Evolutionary conservation across 2,329 filamentous ascomycete species (phyloP), one percentile per base, ranked within the genome.

Genomic region (Talaromyces sp.): DNA sequence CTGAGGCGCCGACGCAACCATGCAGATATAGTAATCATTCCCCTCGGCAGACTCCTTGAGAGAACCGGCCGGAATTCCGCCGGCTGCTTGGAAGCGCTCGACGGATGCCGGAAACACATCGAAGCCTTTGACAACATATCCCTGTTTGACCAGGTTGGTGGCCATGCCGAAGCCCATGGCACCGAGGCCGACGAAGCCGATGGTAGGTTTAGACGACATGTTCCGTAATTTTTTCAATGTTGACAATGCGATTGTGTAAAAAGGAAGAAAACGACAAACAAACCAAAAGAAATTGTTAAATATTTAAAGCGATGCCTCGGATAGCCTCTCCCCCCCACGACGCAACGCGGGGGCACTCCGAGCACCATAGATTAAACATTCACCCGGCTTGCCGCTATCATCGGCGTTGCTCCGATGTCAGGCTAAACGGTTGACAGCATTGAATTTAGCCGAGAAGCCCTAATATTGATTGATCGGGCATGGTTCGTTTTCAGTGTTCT

Each of bases 101-200:
- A 91, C 81, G 0, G 88, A 87, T 5, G 88, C 86, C 2, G 79
- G 78, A 77, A 85, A 91, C 47, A 91, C 84, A 69, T 92, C 89
- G 72, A 87, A 92, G 61, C 89, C 89, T 27, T 85, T 87, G 28
- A 92, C 88, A 30, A 78, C 64, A 73, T 88, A 90, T 62, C 87
- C 87, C 65, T 84, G 77, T 66, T 86, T 85, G 68, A 91, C 79
- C 53, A 92, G 83, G 71, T 91, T 83, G 63, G 85, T 89, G 65
- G 89, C 89, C 89, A 92, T 92, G 71, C 89, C 89, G 73, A 91
- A 89, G 71, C 89, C 89, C 89, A 92, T 92, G 75, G 89, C 89
- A 61, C 89, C 89, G 3, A 92, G 87, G 79, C 89, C 89, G 65
- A 89, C 87, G 75, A 91, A 91, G 65, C 85, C 83, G 59, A 90